Evolutionary conservation across 1,284 basidiomycete species (phyloP).

Genomic region (Tetrapyrgos nigripes): DNA sequence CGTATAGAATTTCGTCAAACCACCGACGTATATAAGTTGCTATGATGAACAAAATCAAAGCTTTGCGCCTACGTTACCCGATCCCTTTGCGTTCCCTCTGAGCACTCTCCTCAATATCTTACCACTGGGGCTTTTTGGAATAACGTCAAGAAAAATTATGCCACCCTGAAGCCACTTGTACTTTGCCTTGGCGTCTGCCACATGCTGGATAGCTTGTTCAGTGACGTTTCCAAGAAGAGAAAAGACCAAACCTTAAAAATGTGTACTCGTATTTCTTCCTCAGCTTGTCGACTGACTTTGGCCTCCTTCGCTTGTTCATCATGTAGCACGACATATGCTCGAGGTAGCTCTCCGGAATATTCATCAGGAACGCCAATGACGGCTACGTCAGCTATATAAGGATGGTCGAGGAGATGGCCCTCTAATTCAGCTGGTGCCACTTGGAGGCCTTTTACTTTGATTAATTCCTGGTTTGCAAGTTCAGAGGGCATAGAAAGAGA

Average conservation of each 20-base stretch:
- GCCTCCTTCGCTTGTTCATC: constrained; percentile 38
- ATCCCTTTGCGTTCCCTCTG: too few species aligned
- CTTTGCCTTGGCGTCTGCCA: constrained; percentile 58
- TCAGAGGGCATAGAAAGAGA: neutral
- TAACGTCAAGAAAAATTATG: constrained; percentile 54
- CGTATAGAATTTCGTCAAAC: too few species aligned
- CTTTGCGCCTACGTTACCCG: too few species aligned
- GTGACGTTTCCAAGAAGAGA: neutral
- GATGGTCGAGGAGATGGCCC: neutral
- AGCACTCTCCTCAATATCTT: constrained; percentile 54
- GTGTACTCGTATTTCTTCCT: constrained; percentile 15
- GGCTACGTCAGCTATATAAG: constrained; percentile 40
- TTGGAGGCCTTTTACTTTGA: constrained; percentile 1
- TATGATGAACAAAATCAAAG: too few species aligned
- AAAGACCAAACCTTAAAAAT: neutral
- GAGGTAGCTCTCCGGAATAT: constrained; percentile 64
- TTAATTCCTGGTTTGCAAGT: neutral
- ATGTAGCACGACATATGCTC: constrained; percentile 58
- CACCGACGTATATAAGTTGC: too few species aligned
- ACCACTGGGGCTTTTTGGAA: constrained; percentile 62
- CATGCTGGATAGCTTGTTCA: constrained; percentile 44
- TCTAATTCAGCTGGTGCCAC: constrained; percentile 30
- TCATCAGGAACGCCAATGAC: constrained; percentile 62
- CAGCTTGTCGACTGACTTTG: constrained; percentile 31
- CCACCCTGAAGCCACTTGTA: constrained; percentile 64